phyloP scores from a whole-genome alignment of 441 rosid genomes.

The Gossypium aridum region DNA sequence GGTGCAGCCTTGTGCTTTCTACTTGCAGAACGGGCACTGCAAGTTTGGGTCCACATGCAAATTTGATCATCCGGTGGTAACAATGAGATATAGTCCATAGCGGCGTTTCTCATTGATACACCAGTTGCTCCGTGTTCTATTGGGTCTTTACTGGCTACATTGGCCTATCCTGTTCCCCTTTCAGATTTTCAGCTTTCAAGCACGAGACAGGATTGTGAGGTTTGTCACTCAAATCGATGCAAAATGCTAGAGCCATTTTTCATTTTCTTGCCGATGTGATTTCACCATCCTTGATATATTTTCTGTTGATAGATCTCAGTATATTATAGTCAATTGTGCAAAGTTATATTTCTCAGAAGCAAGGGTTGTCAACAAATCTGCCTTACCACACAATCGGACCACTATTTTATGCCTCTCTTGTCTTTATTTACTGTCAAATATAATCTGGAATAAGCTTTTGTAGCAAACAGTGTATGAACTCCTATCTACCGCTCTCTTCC shows the following conservation, averaged over 20 bases:
- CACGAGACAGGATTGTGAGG: constrained; percentile 57
- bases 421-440: background rate
- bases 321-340: constrained; percentile 35
- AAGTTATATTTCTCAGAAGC: constrained; percentile 17
- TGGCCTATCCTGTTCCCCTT: constrained; percentile 49
- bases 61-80: constrained; percentile 73
- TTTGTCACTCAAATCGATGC: constrained; percentile 50
- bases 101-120: constrained; percentile 67
- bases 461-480: constrained; percentile 11
- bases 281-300: constrained; percentile 16
- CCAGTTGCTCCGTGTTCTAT: constrained; percentile 77
- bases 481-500: constrained; percentile 7
- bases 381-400: constrained; percentile 20
- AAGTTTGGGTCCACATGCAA: constrained; percentile 83
- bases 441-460: constrained; percentile 24
- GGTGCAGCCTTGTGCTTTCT: constrained; percentile 64
- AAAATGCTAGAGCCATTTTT: constrained; percentile 13
- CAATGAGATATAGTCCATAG: constrained; percentile 68
- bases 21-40: constrained; percentile 80
- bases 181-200: constrained; percentile 60
- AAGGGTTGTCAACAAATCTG: constrained; percentile 24
- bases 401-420: constrained; percentile 4
- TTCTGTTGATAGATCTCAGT: constrained; percentile 22
- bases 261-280: constrained; percentile 13
- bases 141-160: constrained; percentile 56